Base-by-base conservation (phyloP, 768 basidiomycete genomes). In the Filobasidium wieringae region DNA sequence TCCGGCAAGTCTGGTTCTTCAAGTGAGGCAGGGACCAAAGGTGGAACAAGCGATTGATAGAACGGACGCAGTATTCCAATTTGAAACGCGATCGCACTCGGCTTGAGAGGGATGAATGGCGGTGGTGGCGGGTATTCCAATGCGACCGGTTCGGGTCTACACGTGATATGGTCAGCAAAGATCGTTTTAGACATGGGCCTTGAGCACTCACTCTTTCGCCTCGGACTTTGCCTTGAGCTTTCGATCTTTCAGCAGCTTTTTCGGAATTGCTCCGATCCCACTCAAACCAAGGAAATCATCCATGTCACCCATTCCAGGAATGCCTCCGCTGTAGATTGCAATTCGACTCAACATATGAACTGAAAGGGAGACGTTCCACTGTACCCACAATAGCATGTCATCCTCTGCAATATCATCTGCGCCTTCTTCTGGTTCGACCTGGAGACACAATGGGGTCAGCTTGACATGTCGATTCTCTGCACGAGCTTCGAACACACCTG, bases 211-310 rank as follows among this genome's bases (percentile, higher is more conserved):
- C 43, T 47, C 43, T 24, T 47, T 47, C 43, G 43, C 22, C 43
- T 47, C 43, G 43, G 43, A 47, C 43, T 47, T 47, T 19, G 24
- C 43, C 22, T 47, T 47, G 7, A 27, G 29, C 29, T 47, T 47
- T 19, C 43, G 43, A 22, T 47, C 80, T 17, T 79, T 80, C 53
- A 96, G 79, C 63, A 80, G 84, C 15, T 61, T 55, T 7, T 49
- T 50, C 17, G 60, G 60, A 19, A 61, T 57, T 7, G 55, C 30
- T 2, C 84, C 80, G 60, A 93, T 76, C 14, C 87, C 88, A 51
- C 86, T 80, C 27, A 96, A 78, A 11, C 92, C 92, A 12, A 96
- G 80, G 75, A 92, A 93, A 72, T 97, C 92, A 65, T 91, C 90
- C 29, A 51, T 33, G 31, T 90, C 91, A 15, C 92, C 79, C 15